Percentiles rank a stretch among this genome's conserved stretches.
phyloP scores from a whole-genome alignment of 2,329 filamentous ascomycete species.

The Rhinocladiella mackenziei region DNA sequence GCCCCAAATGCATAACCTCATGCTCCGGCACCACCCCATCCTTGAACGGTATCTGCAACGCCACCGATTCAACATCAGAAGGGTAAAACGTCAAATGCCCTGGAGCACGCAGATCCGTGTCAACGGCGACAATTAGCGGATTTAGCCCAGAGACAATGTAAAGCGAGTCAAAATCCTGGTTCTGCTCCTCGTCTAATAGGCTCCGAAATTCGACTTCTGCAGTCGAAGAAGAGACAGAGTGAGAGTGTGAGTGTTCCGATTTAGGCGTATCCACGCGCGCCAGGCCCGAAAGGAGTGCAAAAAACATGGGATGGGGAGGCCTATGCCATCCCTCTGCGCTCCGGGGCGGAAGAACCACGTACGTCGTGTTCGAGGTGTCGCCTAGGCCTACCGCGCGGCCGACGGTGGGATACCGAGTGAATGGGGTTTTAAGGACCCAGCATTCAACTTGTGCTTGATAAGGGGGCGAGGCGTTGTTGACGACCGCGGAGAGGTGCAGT shows the following conservation, averaged over 20 bases:
- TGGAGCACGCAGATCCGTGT: constrained; percentile 25
- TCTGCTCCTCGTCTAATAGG: too few species aligned
- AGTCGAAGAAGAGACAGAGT: too few species aligned
- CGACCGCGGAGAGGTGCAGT: constrained; percentile 15
- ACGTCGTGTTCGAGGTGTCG: constrained; percentile 17
- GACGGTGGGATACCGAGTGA: constrained; percentile 21
- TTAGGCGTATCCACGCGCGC: too few species aligned
- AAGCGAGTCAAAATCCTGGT: too few species aligned
- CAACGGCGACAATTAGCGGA: constrained; percentile 29
- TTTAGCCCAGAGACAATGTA: constrained; percentile 13
- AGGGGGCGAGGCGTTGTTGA: constrained; percentile 9
- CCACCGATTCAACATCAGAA: constrained; percentile 26
- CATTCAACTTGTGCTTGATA: constrained; percentile 18
- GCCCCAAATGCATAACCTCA: constrained; percentile 8
- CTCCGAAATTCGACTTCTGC: too few species aligned
- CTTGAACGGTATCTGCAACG: constrained; percentile 31
- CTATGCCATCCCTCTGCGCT: constrained; percentile 21
- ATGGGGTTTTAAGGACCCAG: constrained; percentile 13
- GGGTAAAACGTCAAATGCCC: constrained; percentile 33
- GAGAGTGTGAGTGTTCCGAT: too few species aligned
- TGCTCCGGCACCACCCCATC: constrained; percentile 20
- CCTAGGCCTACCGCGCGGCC: constrained; percentile 12
- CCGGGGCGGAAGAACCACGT: constrained; percentile 19
- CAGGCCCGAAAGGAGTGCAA: constrained; percentile 7
- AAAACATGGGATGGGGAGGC: constrained; percentile 19